Percentiles rank a stretch among this genome's conserved stretches.
phyloP scores from a whole-genome alignment of 441 rosid genomes.

The Flueggea neowawraea region DNA sequence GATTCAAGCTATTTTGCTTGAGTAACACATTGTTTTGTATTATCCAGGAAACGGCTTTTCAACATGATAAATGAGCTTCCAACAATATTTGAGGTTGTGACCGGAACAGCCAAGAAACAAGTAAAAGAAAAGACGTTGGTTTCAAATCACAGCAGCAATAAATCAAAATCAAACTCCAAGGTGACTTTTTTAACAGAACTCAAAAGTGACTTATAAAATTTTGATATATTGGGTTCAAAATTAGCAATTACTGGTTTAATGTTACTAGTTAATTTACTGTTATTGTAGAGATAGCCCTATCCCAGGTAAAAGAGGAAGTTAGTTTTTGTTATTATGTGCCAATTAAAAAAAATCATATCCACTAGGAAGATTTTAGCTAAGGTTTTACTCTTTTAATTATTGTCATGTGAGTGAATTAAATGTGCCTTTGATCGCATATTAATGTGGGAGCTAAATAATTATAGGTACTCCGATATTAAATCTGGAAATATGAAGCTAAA shows the following conservation, averaged over 20 bases:
- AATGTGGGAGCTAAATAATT: too few species aligned
- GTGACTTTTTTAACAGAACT: not conserved
- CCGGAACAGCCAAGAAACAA: constrained; percentile 45
- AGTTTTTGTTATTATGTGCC: too few species aligned
- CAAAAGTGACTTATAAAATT: not conserved
- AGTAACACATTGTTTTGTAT: not conserved
- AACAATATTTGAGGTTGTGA: constrained; percentile 56
- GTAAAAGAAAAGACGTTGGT: constrained; percentile 39
- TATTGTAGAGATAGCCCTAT: too few species aligned
- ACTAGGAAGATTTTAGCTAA: too few species aligned
- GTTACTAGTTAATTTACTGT: not conserved
- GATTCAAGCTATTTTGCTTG: not conserved
- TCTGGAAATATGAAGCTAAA: too few species aligned
- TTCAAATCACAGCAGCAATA: constrained; percentile 50
- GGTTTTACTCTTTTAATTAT: too few species aligned
- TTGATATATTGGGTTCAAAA: not conserved
- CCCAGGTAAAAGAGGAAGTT: too few species aligned
- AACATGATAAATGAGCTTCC: constrained; percentile 65
- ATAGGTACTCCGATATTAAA: too few species aligned
- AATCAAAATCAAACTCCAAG: constrained; percentile 56
- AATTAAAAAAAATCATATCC: too few species aligned
- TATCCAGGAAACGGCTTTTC: constrained; percentile 59
- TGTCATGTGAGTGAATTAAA: too few species aligned
- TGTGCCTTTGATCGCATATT: too few species aligned
- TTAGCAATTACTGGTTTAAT: not conserved